A percentile compares a stretch with the other conserved stretches of the same genome.
phyloP scores from a whole-genome alignment of 2,329 filamentous ascomycete species.

The Trichoderma sp. region DNA sequence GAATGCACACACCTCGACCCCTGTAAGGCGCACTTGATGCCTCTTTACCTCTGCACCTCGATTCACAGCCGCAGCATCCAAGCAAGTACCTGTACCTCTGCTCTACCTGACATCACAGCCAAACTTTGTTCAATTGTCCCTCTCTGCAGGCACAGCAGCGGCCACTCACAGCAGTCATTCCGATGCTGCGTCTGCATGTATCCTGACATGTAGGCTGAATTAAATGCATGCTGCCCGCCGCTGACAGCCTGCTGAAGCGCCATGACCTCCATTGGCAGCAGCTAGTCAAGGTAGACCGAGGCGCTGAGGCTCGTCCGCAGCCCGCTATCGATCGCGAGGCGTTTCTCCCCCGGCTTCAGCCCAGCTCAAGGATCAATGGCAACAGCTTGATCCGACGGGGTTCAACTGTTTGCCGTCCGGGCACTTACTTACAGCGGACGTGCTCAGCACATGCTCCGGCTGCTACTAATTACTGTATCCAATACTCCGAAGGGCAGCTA shows the following conservation, averaged over 20 bases:
- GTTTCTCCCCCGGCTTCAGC: not conserved
- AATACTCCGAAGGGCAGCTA: too few species aligned
- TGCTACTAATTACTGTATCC: too few species aligned
- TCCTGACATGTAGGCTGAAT: not conserved
- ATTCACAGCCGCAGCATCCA: too few species aligned
- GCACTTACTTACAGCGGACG: too few species aligned
- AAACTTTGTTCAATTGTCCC: not conserved
- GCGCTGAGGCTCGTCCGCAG: slow-evolving; percentile 9
- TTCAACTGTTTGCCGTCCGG: not conserved
- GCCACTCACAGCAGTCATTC: not conserved
- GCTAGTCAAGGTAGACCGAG: not conserved
- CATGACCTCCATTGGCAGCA: not conserved
- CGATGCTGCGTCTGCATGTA: too few species aligned
- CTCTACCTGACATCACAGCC: not conserved
- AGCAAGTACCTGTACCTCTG: too few species aligned
- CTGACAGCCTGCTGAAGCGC: slow-evolving; percentile 16
- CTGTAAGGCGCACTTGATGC: slow-evolving; percentile 8
- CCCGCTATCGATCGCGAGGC: slow-evolving; percentile 19
- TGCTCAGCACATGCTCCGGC: too few species aligned
- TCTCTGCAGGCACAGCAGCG: not conserved
- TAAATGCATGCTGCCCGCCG: not conserved
- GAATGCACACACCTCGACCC: slow-evolving; percentile 11
- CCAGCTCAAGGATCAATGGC: too few species aligned
- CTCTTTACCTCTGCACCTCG: too few species aligned
- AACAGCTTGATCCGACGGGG: too few species aligned